These are phyloP conservation scores for Cordyceps militaris DNA, from an alignment of 2,329 filamentous ascomycete species.

Conservation along the genomic window DNA sequence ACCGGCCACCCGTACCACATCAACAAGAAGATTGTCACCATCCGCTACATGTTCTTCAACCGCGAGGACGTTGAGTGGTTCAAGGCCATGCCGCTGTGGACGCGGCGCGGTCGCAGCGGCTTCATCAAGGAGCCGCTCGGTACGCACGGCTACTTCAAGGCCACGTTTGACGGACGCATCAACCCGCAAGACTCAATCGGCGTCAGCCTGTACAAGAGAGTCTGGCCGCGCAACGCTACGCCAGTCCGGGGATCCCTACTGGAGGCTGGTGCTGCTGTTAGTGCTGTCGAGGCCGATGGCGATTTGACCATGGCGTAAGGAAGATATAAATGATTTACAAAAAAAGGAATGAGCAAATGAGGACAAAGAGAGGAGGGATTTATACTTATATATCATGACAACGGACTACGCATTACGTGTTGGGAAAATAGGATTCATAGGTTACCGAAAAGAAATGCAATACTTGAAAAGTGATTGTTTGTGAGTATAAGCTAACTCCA, in stretches of 20 bases:
- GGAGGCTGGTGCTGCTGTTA: conserved; percentile 22
- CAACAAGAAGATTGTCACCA: conserved; percentile 93
- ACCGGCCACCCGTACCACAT: conserved; percentile 98
- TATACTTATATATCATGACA: conserved; percentile 8
- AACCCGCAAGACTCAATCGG: conserved; percentile 93
- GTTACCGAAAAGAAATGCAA: neutral
- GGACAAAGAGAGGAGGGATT: neutral
- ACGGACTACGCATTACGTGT: conserved; percentile 9
- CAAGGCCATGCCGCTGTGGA: conserved; percentile 94
- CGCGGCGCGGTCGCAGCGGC: conserved; percentile 76
- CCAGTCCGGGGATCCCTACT: conserved; percentile 39
- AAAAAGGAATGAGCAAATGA: neutral
- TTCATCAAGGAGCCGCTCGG: conserved; percentile 92
- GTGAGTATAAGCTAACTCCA: no score
- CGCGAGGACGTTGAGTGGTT: conserved; percentile 94
- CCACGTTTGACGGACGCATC: conserved; percentile 91
- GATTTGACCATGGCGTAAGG: conserved; percentile 29
- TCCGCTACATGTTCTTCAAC: conserved; percentile 99
- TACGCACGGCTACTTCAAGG: conserved; percentile 99
- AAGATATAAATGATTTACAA: neutral
- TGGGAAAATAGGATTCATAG: neutral
- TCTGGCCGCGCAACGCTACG: conserved; percentile 67
- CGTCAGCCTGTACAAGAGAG: conserved; percentile 79
- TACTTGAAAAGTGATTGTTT: no score
- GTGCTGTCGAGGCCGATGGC: conserved; percentile 18